phyloP scores from a whole-genome alignment of 148 eudicot species.

The Gaultheria prostrata region DNA sequence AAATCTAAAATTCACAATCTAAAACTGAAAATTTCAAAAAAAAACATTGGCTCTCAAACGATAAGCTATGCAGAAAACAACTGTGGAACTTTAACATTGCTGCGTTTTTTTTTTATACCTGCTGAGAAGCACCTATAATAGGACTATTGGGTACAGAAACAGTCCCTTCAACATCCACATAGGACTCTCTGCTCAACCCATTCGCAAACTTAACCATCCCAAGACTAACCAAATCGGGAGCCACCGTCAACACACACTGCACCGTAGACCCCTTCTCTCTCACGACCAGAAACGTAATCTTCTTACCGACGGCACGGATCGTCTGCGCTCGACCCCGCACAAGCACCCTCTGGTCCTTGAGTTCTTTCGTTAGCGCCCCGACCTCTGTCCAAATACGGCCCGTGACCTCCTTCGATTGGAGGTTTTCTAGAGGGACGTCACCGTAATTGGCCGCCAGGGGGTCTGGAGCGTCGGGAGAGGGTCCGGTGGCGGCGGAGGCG shows the following conservation, averaged over 20 bases:
- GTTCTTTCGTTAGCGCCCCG: conserved; percentile 26
- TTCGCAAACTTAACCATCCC: conserved; percentile 78
- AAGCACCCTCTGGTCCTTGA: conserved; percentile 48
- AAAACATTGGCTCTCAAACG: too few relatives aligned
- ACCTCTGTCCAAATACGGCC: conserved; percentile 59
- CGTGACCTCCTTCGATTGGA: conserved; percentile 52
- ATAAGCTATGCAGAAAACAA: background rate
- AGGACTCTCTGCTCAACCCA: conserved; percentile 56
- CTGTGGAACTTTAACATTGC: background rate
- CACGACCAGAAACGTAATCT: conserved; percentile 74
- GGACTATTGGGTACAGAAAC: conserved; percentile 57
- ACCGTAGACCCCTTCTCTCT: conserved; percentile 65
- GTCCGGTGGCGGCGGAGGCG: conserved; percentile 38
- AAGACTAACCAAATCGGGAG: conserved; percentile 51
- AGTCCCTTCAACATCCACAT: conserved; percentile 60
- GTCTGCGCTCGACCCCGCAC: conserved; percentile 65
- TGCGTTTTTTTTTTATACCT: conserved; percentile 34
- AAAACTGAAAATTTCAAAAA: too few relatives aligned
- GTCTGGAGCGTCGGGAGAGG: conserved; percentile 38
- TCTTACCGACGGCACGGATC: conserved; percentile 77
- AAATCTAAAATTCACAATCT: too few relatives aligned
- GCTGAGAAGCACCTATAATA: conserved; percentile 73
- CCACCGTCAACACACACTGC: conserved; percentile 72
- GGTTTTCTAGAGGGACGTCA: conserved; percentile 46
- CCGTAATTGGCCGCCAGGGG: conserved; percentile 66